Base-by-base conservation (phyloP, 768 basidiomycete species). In the Mycena vitilis region DNA sequence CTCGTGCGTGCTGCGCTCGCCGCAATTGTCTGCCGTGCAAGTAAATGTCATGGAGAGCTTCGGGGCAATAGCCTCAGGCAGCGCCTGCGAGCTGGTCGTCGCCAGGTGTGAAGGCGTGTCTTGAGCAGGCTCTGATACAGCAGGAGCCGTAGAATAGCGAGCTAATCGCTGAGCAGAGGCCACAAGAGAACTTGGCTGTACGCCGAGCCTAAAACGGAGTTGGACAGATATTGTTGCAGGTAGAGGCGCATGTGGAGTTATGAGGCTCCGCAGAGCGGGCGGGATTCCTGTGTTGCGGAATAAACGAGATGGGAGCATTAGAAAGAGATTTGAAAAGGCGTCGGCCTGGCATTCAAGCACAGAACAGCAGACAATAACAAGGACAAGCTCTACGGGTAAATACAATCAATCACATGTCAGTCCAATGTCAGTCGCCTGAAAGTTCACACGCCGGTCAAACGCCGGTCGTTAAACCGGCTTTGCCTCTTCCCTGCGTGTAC, bases 41-140 rank as follows among this genome's bases (percentile, higher is more conserved):
- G 95, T 97, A 74, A 96, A 95, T 0, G 92, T 92, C 45, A 97
- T 82, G 5, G 88, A 89, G 34, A 95, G 81, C 18, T 85, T 85
- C 0, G 92, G 92, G 62, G 91, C 88, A 49, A 84, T 75, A 40
- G 78, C 73, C 49, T 85, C 80, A 5, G 81, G 80, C 23, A 82
- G 78, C 45, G 76, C 69, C 63, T 75, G 84, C 61, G 55, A 73
- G 71, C 51, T 74, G 61, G 30, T 78, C 8, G 63, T 71, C 47
- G 61, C 56, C 5, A 58, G 49, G 12, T 65, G 57, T 7, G 57
- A 52, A 3, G 53, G 30, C n/a, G 45, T 23, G 22, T 47, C 53
- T 20, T 0, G 18, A n/a, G 59, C 2, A 18, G 9, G 74, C 66
- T 36, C 42, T 22, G 65, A 49, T 40, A 60, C 37, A 13, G 52